Evolutionary conservation across 495 filamentous ascomycete species (phyloP), one percentile per base, ranked within the genome.

Genomic region (Copromyces sp.): DNA sequence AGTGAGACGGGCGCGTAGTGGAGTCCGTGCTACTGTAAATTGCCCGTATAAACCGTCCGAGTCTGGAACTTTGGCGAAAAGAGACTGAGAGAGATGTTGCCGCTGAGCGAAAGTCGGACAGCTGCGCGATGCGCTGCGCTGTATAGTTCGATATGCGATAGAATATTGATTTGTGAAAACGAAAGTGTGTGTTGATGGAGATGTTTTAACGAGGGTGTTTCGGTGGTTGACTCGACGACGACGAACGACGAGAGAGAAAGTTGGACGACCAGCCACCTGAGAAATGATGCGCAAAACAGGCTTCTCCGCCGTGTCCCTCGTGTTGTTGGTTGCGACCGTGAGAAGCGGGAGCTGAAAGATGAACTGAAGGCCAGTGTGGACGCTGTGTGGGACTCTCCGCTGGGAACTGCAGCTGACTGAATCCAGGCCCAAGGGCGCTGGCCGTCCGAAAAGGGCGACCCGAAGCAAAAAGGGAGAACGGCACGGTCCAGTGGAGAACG

Each of bases 181-280:
- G 53, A 65, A 32, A 35, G 53, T 65, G 29, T 40, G 35, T 40
- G 39, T 65, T 65, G 29, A 65, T 65, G 32, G 32, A 71, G 20
- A 68, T 68, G 29, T 71, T 71, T 68, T 45, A 71, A 71, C 45
- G 70, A 71, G 29, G 65, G 70, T 71, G 41, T 17, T 59, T 59
- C 11, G 53, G 29, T 61, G 24, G 29, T 61, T 61, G 53, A 32
- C 24, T 61, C 29, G 53, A 61, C 53, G 53, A 35, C 53, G 41
- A 17, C 14, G 24, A 61, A 61, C 29, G 3, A 35, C 29, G 29
- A 65, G 53, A 65, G 53, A 65, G 53, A 65, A 40, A 65, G 29
- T 65, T 65, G 53, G 53, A 35, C 29, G 6, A 65, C 53, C 53
- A 65, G 53, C 53, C 53, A 65, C 53, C 53, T 3, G 29, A 65